Base-by-base conservation (phyloP, 306 rosid species). In the Cercis canadensis region DNA sequence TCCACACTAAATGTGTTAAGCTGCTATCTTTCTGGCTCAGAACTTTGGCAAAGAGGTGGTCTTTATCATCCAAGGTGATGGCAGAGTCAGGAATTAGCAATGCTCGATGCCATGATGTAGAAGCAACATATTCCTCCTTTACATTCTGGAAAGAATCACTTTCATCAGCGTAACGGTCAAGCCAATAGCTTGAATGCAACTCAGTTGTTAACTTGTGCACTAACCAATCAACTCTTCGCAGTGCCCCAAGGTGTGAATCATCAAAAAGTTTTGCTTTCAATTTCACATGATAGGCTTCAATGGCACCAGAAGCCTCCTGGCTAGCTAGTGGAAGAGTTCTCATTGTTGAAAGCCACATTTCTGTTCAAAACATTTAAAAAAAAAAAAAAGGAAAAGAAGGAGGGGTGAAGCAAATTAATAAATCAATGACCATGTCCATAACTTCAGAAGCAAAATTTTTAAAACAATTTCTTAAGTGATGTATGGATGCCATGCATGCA, bases 151-250 rank as follows among this genome's bases (percentile, higher is more conserved):
- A 90, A 49, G 95, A 89, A 79, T 84, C 96, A 69, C 95, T 89
- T 77, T 94, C 97, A 56, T 94, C 99, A 44, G 99, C 96, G 61
- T 75, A 89, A 43, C 91, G 95, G 67, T 90, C 96, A 61, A 94
- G 92, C 92, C 92, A 94, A 76, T 84, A 91, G 85, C 96, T 83
- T 29, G 96, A 94, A 85, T 91, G 97, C 78, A 94, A 78, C 74
- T 94, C 96, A 5, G 95, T 91, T 49, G 97, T 94, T 67, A 94
- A 76, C 89, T 89, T 94, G 85, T 94, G 96, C 55, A 89, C 98
- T 60, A 89, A 82, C 97, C 97, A 90, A 76, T 94, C 98, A n/a
- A 91, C 96, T 82, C 98, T 87, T 82, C 86, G 94, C 41, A 90
- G 81, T 4, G 97, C 97, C 75, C 99, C 95, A 34, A 94, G 92